Evolutionary conservation across 2,329 filamentous ascomycete species (phyloP).

Genomic region (Endoconidiophora polonica): DNA sequence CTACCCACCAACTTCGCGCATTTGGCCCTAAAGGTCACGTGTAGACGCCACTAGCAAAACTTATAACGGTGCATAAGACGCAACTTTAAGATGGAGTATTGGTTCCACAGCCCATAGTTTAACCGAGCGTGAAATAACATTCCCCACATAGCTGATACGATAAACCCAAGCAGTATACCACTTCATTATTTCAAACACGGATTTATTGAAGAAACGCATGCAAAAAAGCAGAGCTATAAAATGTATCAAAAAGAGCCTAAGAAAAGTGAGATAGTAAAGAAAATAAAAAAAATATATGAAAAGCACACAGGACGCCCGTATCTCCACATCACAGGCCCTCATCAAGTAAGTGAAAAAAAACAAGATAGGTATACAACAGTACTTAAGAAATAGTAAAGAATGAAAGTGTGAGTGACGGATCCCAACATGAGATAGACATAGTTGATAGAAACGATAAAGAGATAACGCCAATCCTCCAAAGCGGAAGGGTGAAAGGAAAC

Average conservation of each 20-base stretch:
- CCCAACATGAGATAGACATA: background rate
- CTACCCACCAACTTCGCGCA: background rate
- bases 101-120: no score
- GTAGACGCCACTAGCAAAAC: background rate
- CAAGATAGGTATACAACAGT: conserved; percentile 11
- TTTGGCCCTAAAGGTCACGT: conserved; percentile 11
- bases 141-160: background rate
- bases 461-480: background rate
- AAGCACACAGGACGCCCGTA: conserved; percentile 3
- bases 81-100: no score
- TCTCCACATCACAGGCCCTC: conserved; percentile 5
- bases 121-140: no score
- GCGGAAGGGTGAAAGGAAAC: background rate
- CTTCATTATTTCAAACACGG: background rate
- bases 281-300: conserved; percentile 5
- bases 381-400: conserved; percentile 7
- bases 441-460: background rate
- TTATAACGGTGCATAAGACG: background rate
- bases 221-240: conserved; percentile 17
- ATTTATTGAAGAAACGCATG: conserved; percentile 17
- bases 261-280: conserved; percentile 11
- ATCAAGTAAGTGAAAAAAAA: conserved; percentile 4
- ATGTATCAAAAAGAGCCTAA: conserved; percentile 15
- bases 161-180: background rate
- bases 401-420: conserved; percentile 1